Conservation (phyloP, 1,139 yeast genomes). For the Yarrowia galli region DNA sequence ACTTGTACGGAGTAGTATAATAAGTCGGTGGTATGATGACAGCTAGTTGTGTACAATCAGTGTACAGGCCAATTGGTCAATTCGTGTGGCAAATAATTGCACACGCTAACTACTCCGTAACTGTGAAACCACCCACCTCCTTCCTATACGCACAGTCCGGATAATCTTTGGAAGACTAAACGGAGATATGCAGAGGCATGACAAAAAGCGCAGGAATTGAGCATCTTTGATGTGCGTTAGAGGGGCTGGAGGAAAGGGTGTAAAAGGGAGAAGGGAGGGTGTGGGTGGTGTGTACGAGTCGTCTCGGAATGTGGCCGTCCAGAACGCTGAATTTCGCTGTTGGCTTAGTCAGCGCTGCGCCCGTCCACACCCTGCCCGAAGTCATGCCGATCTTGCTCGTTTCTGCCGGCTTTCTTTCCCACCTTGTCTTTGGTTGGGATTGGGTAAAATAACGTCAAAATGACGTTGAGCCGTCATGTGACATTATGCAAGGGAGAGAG, state of each 20-base stretch:
- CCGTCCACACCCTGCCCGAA: neutral
- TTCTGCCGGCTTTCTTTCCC: neutral
- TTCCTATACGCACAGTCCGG: constrained; percentile 13
- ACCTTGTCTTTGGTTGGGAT: neutral
- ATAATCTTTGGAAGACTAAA: constrained; percentile 23
- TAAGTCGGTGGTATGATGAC: no score
- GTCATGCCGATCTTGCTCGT: neutral
- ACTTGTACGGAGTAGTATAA: no score
- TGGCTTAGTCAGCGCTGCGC: neutral
- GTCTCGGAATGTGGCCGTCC: no score
- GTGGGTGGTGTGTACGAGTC: neutral
- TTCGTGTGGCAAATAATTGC: no score
- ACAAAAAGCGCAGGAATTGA: constrained; percentile 4
- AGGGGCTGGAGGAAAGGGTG: neutral
- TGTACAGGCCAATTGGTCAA: no score
- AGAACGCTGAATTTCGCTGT: no score
- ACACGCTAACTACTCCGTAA: no score
- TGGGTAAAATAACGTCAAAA: neutral
- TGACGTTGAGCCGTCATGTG: constrained; percentile 14
- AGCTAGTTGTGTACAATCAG: no score
- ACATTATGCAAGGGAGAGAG: constrained; percentile 22
- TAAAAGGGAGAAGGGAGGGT: neutral
- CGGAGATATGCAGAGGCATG: neutral
- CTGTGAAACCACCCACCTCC: no score
- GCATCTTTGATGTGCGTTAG: constrained; percentile 15